Conservation (phyloP, 345 rosid genomes). For the Citrus medica region DNA sequence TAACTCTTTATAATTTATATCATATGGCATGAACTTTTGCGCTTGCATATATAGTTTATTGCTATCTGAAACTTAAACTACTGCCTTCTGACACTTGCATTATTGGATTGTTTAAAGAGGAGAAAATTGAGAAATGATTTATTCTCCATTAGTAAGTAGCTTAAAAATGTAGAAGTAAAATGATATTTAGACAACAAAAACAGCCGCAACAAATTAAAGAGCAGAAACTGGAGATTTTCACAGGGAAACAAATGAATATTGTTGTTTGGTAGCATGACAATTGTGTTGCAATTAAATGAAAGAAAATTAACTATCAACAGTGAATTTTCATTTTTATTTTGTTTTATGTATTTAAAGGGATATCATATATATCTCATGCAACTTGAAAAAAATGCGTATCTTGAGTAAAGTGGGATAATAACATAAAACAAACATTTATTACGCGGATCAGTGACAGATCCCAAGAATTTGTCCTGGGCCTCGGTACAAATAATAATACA, state of each 20-base stretch:
- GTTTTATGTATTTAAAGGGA: not conserved
- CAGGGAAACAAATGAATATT: not conserved
- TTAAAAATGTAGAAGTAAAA: too few relatives aligned
- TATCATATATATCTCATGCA: not conserved
- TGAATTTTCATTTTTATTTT: not conserved
- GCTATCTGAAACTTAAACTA: not conserved
- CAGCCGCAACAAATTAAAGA: too few relatives aligned
- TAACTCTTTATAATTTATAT: not conserved
- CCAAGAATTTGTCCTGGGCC: too few relatives aligned
- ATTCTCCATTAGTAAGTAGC: too few relatives aligned
- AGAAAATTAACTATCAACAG: not conserved
- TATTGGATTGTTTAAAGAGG: constrained; percentile 7
- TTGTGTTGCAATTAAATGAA: not conserved
- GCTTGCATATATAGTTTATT: too few relatives aligned
- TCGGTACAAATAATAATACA: too few relatives aligned
- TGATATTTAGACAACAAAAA: too few relatives aligned
- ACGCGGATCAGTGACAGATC: too few relatives aligned
- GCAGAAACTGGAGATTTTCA: too few relatives aligned
- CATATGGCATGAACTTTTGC: too few relatives aligned
- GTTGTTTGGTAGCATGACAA: not conserved
- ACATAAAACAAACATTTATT: too few relatives aligned
- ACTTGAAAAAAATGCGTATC: not conserved
- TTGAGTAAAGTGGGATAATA: not conserved
- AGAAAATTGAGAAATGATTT: too few relatives aligned
- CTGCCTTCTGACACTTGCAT: not conserved